phyloP scores from a whole-genome alignment of 202 grass and related monocot genomes.

The Zizania palustris region DNA sequence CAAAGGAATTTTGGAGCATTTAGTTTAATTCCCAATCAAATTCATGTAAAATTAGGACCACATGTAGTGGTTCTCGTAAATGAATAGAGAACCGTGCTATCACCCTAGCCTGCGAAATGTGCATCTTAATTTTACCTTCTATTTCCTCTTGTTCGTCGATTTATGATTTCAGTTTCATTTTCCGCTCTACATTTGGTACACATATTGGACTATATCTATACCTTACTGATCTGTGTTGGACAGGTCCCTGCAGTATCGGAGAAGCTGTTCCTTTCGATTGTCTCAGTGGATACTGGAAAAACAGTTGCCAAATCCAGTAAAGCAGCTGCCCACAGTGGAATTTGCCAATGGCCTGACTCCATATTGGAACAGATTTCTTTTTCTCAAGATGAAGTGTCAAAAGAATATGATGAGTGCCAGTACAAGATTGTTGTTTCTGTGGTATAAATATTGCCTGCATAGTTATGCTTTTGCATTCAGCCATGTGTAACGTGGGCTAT shows the following conservation, averaged over 20 bases:
- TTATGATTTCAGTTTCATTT: conserved; percentile 2
- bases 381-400: conserved; percentile 64
- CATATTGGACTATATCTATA: background rate
- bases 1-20: no score
- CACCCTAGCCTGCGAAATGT: background rate
- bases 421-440: conserved; percentile 94
- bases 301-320: conserved; percentile 80
- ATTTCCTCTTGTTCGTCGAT: background rate
- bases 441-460: conserved; percentile 50
- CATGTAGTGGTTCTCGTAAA: background rate
- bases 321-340: conserved; percentile 66
- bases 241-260: conserved; percentile 92
- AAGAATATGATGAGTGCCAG: conserved; percentile 76
- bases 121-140: background rate
- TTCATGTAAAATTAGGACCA: no score
- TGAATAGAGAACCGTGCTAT: background rate
- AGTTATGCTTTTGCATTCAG: background rate
- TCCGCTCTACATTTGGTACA: background rate
- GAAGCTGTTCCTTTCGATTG: conserved; percentile 77
- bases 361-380: conserved; percentile 82
- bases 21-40: no score
- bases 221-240: conserved; percentile 22
- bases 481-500: background rate
- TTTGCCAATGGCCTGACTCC: conserved; percentile 81
- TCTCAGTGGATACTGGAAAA: conserved; percentile 74